Evolutionary conservation across 169 alveolate species (phyloP), one percentile per base, ranked within the genome.

Genomic region (Miamiensis avidus): DNA sequence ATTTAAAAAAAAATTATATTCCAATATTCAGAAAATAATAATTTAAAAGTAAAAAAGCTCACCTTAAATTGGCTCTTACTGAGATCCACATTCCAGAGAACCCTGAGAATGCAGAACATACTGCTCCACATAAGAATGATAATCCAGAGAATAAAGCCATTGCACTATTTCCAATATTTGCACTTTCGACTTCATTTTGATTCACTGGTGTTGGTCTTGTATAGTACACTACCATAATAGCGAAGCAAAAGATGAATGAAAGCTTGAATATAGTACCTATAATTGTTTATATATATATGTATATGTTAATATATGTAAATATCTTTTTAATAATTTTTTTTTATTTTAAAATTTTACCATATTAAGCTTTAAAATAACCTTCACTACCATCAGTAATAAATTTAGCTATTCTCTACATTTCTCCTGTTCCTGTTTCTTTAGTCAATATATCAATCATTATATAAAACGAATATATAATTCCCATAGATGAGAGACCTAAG

Each of bases 51-150:
- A 65, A 20, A 20, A 65, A 26, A 25, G 34, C 34, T 78, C 29
- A 78, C 75, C 91, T 79, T 75, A 93, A 83, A 82, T 96, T 96
- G 0, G 98, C 97, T 81, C 97, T 89, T 27, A 96, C 96, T n/a
- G 96, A 89, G 6, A 96, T 97, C 95, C 97, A 96, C 83, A 96
- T 96, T 16, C 98, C 98, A 34, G 97, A 93, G 86, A 93, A 96
- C 4, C 97, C 98, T 27, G 97, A 92, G 32, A 96, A 75, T 0
- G 97, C 96, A 33, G 94, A 85, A 74, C 97, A 96, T 11, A 83
- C 76, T 26, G 98, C 96, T 0, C 98, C 97, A 16, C 93, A 83
- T 15, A 93, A 75, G 89, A 94, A 96, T 1, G 96, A 86, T 20
- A 92, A 30, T n/a, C 94, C 90, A 1, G 97, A 92, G 49, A 96